Conservation (phyloP, 2,329 filamentous ascomycete genomes). For the Ceratocystis eucalypticola region DNA sequence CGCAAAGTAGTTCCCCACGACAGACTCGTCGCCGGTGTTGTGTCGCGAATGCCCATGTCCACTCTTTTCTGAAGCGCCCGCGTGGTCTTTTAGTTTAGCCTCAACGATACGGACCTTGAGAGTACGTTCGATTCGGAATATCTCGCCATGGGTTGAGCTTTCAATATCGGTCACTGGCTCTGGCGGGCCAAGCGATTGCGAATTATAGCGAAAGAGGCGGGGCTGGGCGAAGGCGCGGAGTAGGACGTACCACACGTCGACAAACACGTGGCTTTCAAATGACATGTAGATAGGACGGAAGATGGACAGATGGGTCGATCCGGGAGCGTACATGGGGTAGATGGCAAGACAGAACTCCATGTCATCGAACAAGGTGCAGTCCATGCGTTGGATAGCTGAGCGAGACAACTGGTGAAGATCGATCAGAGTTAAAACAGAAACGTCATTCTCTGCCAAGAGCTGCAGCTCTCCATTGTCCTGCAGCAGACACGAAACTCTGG, state of each 20-base stretch:
- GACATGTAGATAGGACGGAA: slow-evolving; percentile 83
- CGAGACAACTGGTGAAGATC: slow-evolving; percentile 80
- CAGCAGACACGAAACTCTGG: slow-evolving; percentile 78
- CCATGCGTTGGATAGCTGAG: slow-evolving; percentile 78
- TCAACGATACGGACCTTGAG: slow-evolving; percentile 46
- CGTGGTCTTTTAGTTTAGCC: slow-evolving; percentile 41
- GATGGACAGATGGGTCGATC: slow-evolving; percentile 57
- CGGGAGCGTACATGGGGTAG: slow-evolving; percentile 79
- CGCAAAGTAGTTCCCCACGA: slow-evolving; percentile 58
- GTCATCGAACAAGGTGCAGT: slow-evolving; percentile 69
- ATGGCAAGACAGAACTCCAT: slow-evolving; percentile 91
- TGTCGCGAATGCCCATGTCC: slow-evolving; percentile 5
- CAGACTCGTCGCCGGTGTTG: slow-evolving; percentile 29
- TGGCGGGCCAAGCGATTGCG: slow-evolving; percentile 31
- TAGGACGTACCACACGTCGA: slow-evolving; percentile 94
- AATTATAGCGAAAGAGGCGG: slow-evolving; percentile 62
- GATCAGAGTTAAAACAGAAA: slow-evolving; percentile 65
- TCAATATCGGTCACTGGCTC: slow-evolving; percentile 30
- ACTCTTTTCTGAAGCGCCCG: slow-evolving; percentile 10
- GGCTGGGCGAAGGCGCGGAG: slow-evolving; percentile 83
- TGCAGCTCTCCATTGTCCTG: slow-evolving; percentile 93
- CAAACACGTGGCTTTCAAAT: slow-evolving; percentile 74
- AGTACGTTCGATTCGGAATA: slow-evolving; percentile 50
- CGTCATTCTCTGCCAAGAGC: slow-evolving; percentile 74
- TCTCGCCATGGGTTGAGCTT: slow-evolving; percentile 31